These are phyloP conservation scores for Nannochloris sp. DNA, from an alignment of 139 green algal genomes.

Conservation along the genomic window DNA sequence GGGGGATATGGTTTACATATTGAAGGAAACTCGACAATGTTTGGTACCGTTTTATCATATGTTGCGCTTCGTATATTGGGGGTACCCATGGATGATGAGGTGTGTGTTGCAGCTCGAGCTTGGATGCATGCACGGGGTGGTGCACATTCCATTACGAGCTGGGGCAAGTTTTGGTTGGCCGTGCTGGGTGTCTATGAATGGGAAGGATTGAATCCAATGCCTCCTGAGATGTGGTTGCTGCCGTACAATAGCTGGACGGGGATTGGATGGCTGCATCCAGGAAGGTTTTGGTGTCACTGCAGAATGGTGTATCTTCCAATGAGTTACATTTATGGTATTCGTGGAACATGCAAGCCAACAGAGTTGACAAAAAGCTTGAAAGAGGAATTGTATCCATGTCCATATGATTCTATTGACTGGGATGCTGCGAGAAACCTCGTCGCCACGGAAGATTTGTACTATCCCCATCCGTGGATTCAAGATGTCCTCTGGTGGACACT, in stretches of 20 bases:
- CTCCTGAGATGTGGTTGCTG: slow-evolving; percentile 97
- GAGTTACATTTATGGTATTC: slow-evolving; percentile 88
- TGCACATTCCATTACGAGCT: slow-evolving; percentile 75
- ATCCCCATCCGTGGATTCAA: slow-evolving; percentile 89
- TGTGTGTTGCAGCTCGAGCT: slow-evolving; percentile 28
- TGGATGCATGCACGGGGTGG: slow-evolving; percentile 79
- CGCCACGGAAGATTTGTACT: slow-evolving; percentile 94
- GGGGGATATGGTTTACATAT: slow-evolving; percentile 97
- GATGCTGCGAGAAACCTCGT: slow-evolving; percentile 69
- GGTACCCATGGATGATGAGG: slow-evolving; percentile 36
- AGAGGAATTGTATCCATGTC: slow-evolving; percentile 75
- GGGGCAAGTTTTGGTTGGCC: slow-evolving; percentile 99
- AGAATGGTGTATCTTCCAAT: slow-evolving; percentile 99
- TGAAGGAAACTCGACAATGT: slow-evolving; percentile 95
- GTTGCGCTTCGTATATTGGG: slow-evolving; percentile 68
- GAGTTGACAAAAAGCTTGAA: slow-evolving; percentile 37
- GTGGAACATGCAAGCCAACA: slow-evolving; percentile 53
- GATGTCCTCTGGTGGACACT: slow-evolving; percentile 87
- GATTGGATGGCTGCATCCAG: slow-evolving; percentile 74
- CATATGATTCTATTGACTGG: slow-evolving; percentile 90
- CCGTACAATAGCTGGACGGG: slow-evolving; percentile 74
- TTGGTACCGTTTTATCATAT: slow-evolving; percentile 87
- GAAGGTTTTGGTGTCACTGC: slow-evolving; percentile 98
- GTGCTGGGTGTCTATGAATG: slow-evolving; percentile 89
- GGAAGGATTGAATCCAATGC: slow-evolving; percentile 84